A percentile compares a stretch with the other conserved stretches of the same genome.
Evolutionary conservation across 2,329 filamentous ascomycete species (phyloP).

Genomic region (Chaetoscypha palmicola): DNA sequence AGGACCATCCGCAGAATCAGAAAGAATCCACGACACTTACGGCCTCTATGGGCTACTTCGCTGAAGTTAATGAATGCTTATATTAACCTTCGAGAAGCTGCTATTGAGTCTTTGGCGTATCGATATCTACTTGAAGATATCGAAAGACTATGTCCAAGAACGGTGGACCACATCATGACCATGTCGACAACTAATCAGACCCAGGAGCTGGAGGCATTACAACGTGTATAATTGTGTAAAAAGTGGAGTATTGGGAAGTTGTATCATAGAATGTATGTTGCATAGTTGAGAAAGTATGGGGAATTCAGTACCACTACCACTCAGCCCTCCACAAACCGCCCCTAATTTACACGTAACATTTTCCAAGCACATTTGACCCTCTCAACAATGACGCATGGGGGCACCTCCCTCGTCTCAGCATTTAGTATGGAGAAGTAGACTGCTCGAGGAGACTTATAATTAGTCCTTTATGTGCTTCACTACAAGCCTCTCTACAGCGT

Average conservation of each 20-base stretch:
- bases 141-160: slow-evolving; percentile 26
- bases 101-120: slow-evolving; percentile 19
- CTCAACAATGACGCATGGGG: no score
- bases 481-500: no score
- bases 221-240: no score
- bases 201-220: slow-evolving; percentile 20
- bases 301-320: no score
- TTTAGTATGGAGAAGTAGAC: no score
- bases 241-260: not conserved
- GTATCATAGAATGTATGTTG: not conserved
- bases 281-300: no score
- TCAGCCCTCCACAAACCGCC: no score
- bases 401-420: no score
- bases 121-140: slow-evolving; percentile 23
- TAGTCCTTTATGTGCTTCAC: no score
- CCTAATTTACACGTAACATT: no score
- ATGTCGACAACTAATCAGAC: slow-evolving; percentile 25
- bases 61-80: not conserved
- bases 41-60: slow-evolving; percentile 12
- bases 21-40: slow-evolving; percentile 21
- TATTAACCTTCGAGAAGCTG: not conserved
- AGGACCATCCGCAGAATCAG: slow-evolving; percentile 19
- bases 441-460: no score
- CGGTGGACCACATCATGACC: slow-evolving; percentile 25
- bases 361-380: no score